These are phyloP conservation scores for Morella rubra DNA, from an alignment of 306 rosid genomes.

Conservation along the genomic window DNA sequence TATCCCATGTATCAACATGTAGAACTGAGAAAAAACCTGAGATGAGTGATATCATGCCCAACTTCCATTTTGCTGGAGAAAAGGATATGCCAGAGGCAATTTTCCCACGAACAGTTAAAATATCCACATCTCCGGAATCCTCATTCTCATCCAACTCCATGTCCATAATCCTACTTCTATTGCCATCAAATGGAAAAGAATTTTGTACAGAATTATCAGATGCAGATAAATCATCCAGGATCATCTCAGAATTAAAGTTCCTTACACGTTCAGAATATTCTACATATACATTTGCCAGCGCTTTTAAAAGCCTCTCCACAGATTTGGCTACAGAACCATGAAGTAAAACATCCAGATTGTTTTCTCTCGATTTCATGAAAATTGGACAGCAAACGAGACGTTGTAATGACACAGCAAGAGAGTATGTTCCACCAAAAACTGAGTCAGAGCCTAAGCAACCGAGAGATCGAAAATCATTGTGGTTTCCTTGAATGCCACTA, in stretches of 20 bases:
- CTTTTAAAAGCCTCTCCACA: constrained; percentile 61
- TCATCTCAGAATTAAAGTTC: constrained; percentile 44
- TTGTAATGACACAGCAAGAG: constrained; percentile 50
- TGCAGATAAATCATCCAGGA: constrained; percentile 40
- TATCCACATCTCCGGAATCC: constrained; percentile 63
- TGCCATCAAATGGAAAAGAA: constrained; percentile 36
- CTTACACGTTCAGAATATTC: constrained; percentile 48
- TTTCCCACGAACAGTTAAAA: constrained; percentile 40
- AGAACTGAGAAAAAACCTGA: constrained; percentile 67
- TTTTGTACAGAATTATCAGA: constrained; percentile 34
- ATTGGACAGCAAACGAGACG: constrained; percentile 68
- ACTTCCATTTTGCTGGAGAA: constrained; percentile 64
- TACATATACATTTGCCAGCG: constrained; percentile 59
- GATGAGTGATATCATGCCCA: constrained; percentile 60
- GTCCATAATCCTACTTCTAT: constrained; percentile 69
- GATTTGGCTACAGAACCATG: constrained; percentile 50
- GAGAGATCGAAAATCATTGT: constrained; percentile 38
- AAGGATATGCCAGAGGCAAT: constrained; percentile 37
- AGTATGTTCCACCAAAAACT: constrained; percentile 40
- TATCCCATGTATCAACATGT: constrained; percentile 59
- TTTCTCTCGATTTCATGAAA: constrained; percentile 46
- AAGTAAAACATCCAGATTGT: constrained; percentile 37
- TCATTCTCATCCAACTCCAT: constrained; percentile 76
- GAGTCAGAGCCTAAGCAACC: constrained; percentile 53
- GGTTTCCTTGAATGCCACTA: constrained; percentile 48